Percentiles rank a stretch among this genome's conserved stretches.
Evolutionary conservation across 2,329 filamentous ascomycete species (phyloP).

Genomic region (Pezicula carpinea): DNA sequence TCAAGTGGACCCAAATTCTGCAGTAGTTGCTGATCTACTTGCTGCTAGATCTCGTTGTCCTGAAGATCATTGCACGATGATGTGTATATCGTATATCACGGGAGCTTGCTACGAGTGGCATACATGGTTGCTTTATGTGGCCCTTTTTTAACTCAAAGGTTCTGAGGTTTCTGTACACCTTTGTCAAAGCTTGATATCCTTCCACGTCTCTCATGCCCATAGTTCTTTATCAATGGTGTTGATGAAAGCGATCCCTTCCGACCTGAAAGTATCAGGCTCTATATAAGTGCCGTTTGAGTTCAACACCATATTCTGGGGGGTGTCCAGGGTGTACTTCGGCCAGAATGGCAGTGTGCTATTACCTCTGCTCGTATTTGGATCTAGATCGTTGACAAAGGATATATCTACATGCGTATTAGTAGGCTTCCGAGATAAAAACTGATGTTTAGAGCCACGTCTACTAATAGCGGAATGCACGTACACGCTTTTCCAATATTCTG

Average conservation of each 20-base stretch:
- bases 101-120: too few relatives aligned
- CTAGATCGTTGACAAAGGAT: slow-evolving; percentile 35
- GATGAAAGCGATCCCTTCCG: slow-evolving; percentile 40
- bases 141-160: too few relatives aligned
- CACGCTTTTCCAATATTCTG: slow-evolving; percentile 18
- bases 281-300: slow-evolving; percentile 38
- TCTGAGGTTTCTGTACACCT: too few relatives aligned
- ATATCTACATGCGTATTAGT: slow-evolving; percentile 5
- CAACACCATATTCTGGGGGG: slow-evolving; percentile 39
- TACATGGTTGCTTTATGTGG: too few relatives aligned
- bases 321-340: slow-evolving; percentile 34
- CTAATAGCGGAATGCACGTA: background rate
- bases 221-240: slow-evolving; percentile 36
- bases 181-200: too few relatives aligned
- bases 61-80: too few relatives aligned
- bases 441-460: background rate
- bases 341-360: slow-evolving; percentile 32
- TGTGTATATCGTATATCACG: too few relatives aligned
- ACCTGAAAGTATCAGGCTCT: slow-evolving; percentile 43
- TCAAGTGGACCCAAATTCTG: too few relatives aligned
- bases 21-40: too few relatives aligned
- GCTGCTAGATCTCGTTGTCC: too few relatives aligned
- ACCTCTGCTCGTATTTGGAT: slow-evolving; percentile 35
- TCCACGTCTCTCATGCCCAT: slow-evolving; percentile 16
- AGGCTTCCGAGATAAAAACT: background rate